Evolutionary conservation across 352 stramenopile species (phyloP).

Genomic region (Blastocystis sp.): DNA sequence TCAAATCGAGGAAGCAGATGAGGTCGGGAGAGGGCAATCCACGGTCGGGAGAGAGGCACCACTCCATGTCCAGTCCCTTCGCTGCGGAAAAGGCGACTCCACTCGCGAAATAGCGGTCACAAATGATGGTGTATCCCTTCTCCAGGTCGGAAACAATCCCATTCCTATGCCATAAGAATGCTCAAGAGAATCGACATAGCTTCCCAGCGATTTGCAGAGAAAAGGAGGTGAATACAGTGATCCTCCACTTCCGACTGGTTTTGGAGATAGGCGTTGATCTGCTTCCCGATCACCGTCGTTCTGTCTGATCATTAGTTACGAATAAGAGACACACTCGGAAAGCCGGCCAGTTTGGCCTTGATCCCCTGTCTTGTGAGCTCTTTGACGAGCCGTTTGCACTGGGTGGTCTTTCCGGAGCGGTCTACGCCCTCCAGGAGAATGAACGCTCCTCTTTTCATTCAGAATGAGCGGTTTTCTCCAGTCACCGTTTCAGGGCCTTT

Average conservation of each 20-base stretch:
- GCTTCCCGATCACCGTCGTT: slow-evolving; percentile 85
- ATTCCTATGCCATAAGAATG: slow-evolving; percentile 69
- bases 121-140: slow-evolving; percentile 85
- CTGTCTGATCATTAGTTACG: slow-evolving; percentile 72
- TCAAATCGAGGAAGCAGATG: slow-evolving; percentile 93
- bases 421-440: slow-evolving; percentile 98
- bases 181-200: slow-evolving; percentile 72
- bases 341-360: slow-evolving; percentile 74
- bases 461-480: too few relatives aligned
- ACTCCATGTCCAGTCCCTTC: slow-evolving; percentile 90
- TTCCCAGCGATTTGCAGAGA: slow-evolving; percentile 98
- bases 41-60: slow-evolving; percentile 93
- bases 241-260: slow-evolving; percentile 87
- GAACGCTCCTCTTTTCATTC: slow-evolving; percentile 85
- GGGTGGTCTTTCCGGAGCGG: slow-evolving; percentile 96
- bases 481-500: too few relatives aligned
- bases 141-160: slow-evolving; percentile 75
- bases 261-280: slow-evolving; percentile 94
- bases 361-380: slow-evolving; percentile 71
- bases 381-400: slow-evolving; percentile 86
- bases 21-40: slow-evolving; percentile 91
- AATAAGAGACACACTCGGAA: slow-evolving; percentile 71
- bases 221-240: slow-evolving; percentile 94
- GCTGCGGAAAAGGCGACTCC: slow-evolving; percentile 94
- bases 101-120: slow-evolving; percentile 94